Evolutionary conservation across 2,329 filamentous ascomycete species (phyloP).

Genomic region (Cytospora mali): DNA sequence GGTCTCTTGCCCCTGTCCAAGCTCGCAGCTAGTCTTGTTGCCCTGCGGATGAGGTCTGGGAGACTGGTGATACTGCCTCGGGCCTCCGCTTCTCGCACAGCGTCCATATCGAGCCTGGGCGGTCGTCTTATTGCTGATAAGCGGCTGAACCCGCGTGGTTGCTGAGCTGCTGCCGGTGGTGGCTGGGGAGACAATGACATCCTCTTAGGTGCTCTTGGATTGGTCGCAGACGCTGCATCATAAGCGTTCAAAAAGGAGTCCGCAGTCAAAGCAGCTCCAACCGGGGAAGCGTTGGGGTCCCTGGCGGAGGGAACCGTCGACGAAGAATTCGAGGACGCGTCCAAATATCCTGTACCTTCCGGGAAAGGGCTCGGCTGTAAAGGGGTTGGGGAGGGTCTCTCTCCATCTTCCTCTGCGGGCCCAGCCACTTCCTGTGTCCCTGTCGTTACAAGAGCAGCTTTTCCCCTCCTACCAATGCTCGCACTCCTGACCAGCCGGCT

Average conservation of each 20-base stretch:
- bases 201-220: slow-evolving; percentile 39
- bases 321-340: slow-evolving; percentile 51
- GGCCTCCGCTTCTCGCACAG: slow-evolving; percentile 77
- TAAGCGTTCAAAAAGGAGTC: slow-evolving; percentile 55
- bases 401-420: slow-evolving; percentile 33
- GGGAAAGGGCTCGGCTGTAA: slow-evolving; percentile 44
- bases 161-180: slow-evolving; percentile 29
- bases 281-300: slow-evolving; percentile 32
- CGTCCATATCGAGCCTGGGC: slow-evolving; percentile 78
- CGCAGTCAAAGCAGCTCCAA: slow-evolving; percentile 39
- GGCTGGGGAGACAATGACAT: slow-evolving; percentile 32
- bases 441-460: slow-evolving; percentile 55
- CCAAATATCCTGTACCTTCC: slow-evolving; percentile 50
- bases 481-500: slow-evolving; percentile 62
- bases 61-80: slow-evolving; percentile 90
- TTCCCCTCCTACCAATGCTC: slow-evolving; percentile 63
- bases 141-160: slow-evolving; percentile 43
- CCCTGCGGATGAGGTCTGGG: slow-evolving; percentile 85
- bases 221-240: slow-evolving; percentile 50
- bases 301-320: slow-evolving; percentile 42
- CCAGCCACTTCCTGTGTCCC: slow-evolving; percentile 28
- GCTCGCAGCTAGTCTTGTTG: slow-evolving; percentile 83
- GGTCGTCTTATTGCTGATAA: slow-evolving; percentile 65
- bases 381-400: slow-evolving; percentile 42
- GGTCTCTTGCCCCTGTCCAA: slow-evolving; percentile 78